These are phyloP conservation scores for Pseudoturritis turrita DNA, from an alignment of 345 rosid genomes.

Conservation along the genomic window DNA sequence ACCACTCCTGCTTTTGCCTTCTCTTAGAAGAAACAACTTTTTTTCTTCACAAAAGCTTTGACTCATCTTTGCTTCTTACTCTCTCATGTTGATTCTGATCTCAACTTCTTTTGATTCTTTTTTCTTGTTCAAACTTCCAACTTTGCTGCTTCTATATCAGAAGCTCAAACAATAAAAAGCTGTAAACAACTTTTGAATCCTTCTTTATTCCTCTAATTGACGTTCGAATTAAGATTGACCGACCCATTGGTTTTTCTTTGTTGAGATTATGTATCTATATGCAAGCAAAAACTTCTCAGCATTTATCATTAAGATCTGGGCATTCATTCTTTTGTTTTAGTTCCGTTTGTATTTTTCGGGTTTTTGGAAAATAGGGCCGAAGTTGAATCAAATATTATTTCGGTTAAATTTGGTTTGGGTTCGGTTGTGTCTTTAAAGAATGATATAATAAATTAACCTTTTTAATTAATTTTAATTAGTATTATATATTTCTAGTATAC, in stretches of 20 bases:
- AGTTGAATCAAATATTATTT: too few relatives aligned
- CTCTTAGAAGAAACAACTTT: slow-evolving; percentile 4
- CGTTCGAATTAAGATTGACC: not conserved
- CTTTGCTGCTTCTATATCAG: slow-evolving; percentile 7
- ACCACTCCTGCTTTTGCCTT: slow-evolving; percentile 34
- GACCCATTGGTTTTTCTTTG: not conserved
- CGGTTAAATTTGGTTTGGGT: too few relatives aligned
- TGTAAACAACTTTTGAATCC: slow-evolving; percentile 8
- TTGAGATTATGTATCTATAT: not conserved
- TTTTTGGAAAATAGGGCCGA: too few relatives aligned
- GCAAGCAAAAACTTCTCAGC: not conserved
- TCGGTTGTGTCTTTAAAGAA: too few relatives aligned
- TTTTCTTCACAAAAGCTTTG: not conserved
- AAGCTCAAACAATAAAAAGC: slow-evolving; percentile 23
- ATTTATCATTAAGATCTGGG: not conserved
- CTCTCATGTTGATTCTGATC: slow-evolving; percentile 24
- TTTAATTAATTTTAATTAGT: too few relatives aligned
- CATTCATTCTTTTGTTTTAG: too few relatives aligned
- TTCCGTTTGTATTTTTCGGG: too few relatives aligned
- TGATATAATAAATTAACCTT: too few relatives aligned
- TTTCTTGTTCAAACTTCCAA: slow-evolving; percentile 7
- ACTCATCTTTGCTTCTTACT: slow-evolving; percentile 5
- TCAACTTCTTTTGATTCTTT: not conserved
- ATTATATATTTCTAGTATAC: too few relatives aligned
- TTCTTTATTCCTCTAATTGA: not conserved